Evolutionary conservation across 2,329 filamentous ascomycete genomes (phyloP).

Genomic region (Pseudogymnoascus sp.): DNA sequence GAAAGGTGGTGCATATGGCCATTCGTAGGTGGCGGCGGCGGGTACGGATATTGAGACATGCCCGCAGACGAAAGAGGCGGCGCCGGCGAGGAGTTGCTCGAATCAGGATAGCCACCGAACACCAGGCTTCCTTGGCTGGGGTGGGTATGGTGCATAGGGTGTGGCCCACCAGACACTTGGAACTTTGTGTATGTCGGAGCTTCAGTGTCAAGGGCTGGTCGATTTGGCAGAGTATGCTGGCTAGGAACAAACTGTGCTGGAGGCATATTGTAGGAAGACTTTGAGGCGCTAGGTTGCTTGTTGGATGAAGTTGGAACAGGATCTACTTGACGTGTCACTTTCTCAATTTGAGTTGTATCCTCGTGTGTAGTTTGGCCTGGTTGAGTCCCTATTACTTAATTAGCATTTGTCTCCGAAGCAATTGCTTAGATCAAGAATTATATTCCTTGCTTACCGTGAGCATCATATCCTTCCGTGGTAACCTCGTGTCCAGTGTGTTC

Average conservation of each 20-base stretch:
- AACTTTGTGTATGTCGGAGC: constrained; percentile 14
- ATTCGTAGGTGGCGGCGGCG: constrained; percentile 20
- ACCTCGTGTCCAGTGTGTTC: neutral
- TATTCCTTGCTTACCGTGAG: neutral
- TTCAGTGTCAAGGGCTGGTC: constrained; percentile 15
- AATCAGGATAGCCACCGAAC: constrained; percentile 48
- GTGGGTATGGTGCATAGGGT: constrained; percentile 43
- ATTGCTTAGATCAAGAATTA: neutral
- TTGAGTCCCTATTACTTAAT: neutral
- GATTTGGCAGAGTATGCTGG: constrained; percentile 10
- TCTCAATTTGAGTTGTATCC: neutral
- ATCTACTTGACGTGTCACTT: constrained; percentile 4
- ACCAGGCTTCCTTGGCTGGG: constrained; percentile 49
- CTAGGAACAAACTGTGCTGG: constrained; percentile 31
- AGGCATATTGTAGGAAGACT: constrained; percentile 36
- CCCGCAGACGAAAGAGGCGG: constrained; percentile 43
- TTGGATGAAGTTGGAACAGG: constrained; percentile 13
- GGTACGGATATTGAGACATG: constrained; percentile 27
- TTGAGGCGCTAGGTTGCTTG: constrained; percentile 20
- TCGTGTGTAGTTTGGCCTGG: neutral
- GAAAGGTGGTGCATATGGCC: constrained; percentile 22
- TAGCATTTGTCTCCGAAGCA: neutral
- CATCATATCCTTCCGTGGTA: neutral
- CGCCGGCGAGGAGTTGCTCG: constrained; percentile 51
- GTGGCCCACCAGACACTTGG: constrained; percentile 16